Evolutionary conservation across 179 eudicot genomes (phyloP).

Genomic region (Camellia oleifera): DNA sequence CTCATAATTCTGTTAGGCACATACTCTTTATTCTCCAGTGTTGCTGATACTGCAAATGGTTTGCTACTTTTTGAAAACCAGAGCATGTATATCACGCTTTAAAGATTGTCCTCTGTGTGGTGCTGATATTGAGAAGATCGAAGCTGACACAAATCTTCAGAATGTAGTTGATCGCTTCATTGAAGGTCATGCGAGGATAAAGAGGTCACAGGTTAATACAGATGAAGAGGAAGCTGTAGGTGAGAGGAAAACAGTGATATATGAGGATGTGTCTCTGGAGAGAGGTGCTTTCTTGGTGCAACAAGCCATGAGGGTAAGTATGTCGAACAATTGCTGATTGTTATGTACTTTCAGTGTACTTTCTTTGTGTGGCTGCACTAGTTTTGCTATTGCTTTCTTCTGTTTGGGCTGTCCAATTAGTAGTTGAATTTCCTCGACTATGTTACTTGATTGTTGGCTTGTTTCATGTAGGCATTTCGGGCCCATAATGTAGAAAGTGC

Average conservation of each 20-base stretch:
- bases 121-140: constrained; percentile 89
- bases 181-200: constrained; percentile 95
- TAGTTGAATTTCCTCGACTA: neutral
- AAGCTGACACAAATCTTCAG: constrained; percentile 72
- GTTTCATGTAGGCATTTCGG: constrained; percentile 73
- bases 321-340: neutral
- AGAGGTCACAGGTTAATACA: constrained; percentile 61
- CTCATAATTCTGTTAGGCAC: neutral
- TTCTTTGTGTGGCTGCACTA: neutral
- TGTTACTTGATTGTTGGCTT: constrained; percentile 10
- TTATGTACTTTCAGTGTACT: neutral
- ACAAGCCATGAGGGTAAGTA: constrained; percentile 94
- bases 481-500: constrained; percentile 92
- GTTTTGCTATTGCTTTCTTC: neutral
- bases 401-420: neutral
- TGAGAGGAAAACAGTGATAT: constrained; percentile 71
- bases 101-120: constrained; percentile 96
- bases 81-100: constrained; percentile 85
- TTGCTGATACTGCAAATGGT: constrained; percentile 13
- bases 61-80: constrained; percentile 24
- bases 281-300: constrained; percentile 94
- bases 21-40: neutral
- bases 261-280: constrained; percentile 94
- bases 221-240: constrained; percentile 44
- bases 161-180: constrained; percentile 87